A percentile compares a stretch with the other conserved stretches of the same genome.
phyloP scores from a whole-genome alignment of 345 rosid genomes.

The Arabidopsis suecica region DNA sequence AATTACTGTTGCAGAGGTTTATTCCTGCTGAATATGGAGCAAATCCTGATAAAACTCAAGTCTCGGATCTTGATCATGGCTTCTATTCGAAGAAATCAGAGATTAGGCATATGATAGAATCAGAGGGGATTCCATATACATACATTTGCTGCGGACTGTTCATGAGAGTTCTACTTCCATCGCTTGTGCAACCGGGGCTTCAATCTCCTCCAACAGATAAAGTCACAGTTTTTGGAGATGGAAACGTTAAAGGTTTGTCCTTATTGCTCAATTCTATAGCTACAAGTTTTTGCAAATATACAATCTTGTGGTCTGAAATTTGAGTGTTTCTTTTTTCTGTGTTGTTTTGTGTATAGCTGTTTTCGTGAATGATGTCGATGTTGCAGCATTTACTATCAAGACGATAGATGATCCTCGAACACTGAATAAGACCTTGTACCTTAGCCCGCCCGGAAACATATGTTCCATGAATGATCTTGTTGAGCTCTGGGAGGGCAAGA shows the following conservation, averaged over 20 bases:
- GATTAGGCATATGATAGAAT: slow-evolving; percentile 71
- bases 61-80: slow-evolving; percentile 59
- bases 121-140: slow-evolving; percentile 67
- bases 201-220: slow-evolving; percentile 68
- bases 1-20: slow-evolving; percentile 60
- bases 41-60: slow-evolving; percentile 68
- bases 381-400: slow-evolving; percentile 59
- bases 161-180: slow-evolving; percentile 73
- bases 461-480: slow-evolving; percentile 67
- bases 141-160: slow-evolving; percentile 71
- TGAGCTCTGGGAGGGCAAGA: slow-evolving; percentile 68
- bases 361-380: slow-evolving; percentile 55
- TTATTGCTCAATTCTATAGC: not conserved
- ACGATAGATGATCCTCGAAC: slow-evolving; percentile 74
- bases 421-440: slow-evolving; percentile 62
- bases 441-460: slow-evolving; percentile 57
- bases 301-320: slow-evolving; percentile 4
- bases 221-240: slow-evolving; percentile 72
- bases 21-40: slow-evolving; percentile 88
- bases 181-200: slow-evolving; percentile 68
- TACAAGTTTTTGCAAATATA: not conserved
- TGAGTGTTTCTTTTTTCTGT: not conserved
- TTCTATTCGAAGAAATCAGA: slow-evolving; percentile 69
- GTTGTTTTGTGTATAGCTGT: slow-evolving; percentile 33
- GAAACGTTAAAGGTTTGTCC: slow-evolving; percentile 65